Conservation (phyloP, 305 asterid species). For the Fraxinus sp. region DNA sequence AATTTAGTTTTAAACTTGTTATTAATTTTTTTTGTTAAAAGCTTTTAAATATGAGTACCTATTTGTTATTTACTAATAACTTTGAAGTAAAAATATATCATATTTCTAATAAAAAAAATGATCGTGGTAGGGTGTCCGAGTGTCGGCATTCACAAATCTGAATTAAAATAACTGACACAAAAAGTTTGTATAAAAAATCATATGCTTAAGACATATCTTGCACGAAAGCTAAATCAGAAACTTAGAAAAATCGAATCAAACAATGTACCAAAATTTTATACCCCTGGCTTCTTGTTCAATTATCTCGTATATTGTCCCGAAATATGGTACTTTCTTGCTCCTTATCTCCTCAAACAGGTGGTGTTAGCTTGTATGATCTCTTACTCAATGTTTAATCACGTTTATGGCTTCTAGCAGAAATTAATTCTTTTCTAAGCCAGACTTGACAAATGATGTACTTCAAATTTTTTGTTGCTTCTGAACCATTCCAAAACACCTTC, state of each 20-base stretch:
- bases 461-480: neutral
- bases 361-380: neutral
- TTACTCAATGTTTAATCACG: neutral
- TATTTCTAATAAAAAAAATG: neutral
- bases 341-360: neutral
- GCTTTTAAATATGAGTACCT: neutral
- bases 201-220: neutral
- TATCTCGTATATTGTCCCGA: neutral
- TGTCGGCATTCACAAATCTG: neutral
- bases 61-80: neutral
- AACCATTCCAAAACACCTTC: neutral
- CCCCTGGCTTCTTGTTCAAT: neutral
- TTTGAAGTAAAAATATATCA: too few relatives aligned
- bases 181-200: neutral
- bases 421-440: neutral
- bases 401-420: neutral
- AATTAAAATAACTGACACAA: neutral
- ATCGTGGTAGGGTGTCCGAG: neutral
- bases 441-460: neutral
- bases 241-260: neutral
- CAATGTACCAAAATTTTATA: neutral
- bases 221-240: neutral
- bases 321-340: neutral
- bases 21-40: too few relatives aligned
- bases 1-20: neutral